Evolutionary conservation across 306 rosid genomes (phyloP), one percentile per base, ranked within the genome.

Genomic region (Glycine latifolia): DNA sequence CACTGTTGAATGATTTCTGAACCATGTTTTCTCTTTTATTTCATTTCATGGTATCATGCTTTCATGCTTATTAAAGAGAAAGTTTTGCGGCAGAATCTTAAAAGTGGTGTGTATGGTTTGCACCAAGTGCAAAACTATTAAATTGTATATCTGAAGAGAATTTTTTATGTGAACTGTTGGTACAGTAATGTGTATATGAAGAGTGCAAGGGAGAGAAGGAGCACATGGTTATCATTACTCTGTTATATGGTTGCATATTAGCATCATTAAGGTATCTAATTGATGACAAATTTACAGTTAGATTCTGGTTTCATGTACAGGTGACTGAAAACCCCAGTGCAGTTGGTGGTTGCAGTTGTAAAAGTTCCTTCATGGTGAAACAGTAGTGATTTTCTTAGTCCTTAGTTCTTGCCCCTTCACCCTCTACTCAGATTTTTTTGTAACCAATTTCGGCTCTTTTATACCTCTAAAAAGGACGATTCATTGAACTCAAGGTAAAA

Each of bases 261-360:
- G 7, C 2, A 8, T 17, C 35, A 1, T 58, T 8, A 58, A 17
- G 12, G 35, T 20, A 60, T 20, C 35, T 60, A 61, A 31, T 3
- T 3, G 5, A 35, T 33, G 69, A 12, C 47, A 63, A 17, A 63
- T 12, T 65, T 14, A 65, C 48, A 6, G 13, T 59, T 0, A 17
- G 69, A 13, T 37, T 65, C 26, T 65, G 47, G 70, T 37, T 37
- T 37, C 13, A 35, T 63, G 16, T 37, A 20, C 70, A 63, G 70
- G 70, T 63, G 10, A 63, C 70, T 33, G 70, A 63, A 63, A 63
- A 63, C 20, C 70, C 70, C 70, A 63, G 70, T 63, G 70, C 70
- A 35, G 70, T 63, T 33, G 70, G 70, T 12, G 70, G 70, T 35
- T 63, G 70, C 70, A 63, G 70, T 63, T 63, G 70, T 63, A 63